phyloP scores from a whole-genome alignment of 164 flowering plant species.

The Magnolia sinica region DNA sequence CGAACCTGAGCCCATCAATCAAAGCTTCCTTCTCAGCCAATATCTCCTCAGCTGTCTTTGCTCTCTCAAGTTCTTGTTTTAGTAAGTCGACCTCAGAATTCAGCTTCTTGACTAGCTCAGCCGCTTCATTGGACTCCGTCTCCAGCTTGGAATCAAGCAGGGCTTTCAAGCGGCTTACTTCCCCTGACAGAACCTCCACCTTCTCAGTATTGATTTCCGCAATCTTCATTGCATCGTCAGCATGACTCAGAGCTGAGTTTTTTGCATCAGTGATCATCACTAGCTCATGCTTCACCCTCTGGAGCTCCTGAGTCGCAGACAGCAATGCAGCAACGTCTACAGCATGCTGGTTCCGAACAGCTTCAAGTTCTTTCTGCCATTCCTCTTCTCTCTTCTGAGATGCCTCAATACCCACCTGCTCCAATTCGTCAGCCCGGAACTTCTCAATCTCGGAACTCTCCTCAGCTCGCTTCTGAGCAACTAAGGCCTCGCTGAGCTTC shows the following conservation, averaged over 20 bases:
- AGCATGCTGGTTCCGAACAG: slow-evolving; percentile 71
- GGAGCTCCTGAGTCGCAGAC: slow-evolving; percentile 70
- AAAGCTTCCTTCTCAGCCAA: slow-evolving; percentile 19
- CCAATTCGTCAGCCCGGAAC: slow-evolving; percentile 86
- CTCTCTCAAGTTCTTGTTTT: slow-evolving; percentile 35
- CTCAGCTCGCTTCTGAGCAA: slow-evolving; percentile 85
- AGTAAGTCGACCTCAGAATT: slow-evolving; percentile 55
- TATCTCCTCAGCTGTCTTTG: slow-evolving; percentile 18
- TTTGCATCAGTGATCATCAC: slow-evolving; percentile 72
- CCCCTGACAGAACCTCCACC: slow-evolving; percentile 64
- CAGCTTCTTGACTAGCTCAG: slow-evolving; percentile 40
- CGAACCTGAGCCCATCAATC: slow-evolving; percentile 47
- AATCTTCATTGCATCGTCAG: slow-evolving; percentile 85
- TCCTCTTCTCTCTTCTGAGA: slow-evolving; percentile 74
- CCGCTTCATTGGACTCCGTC: slow-evolving; percentile 39
- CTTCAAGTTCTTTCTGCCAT: slow-evolving; percentile 73
- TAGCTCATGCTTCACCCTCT: slow-evolving; percentile 63
- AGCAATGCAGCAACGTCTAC: slow-evolving; percentile 65
- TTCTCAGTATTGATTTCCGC: slow-evolving; percentile 82
- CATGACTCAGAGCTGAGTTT: slow-evolving; percentile 73
- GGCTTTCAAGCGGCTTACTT: slow-evolving; percentile 59
- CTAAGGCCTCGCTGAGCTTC: slow-evolving; percentile 74
- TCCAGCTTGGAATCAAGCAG: slow-evolving; percentile 61
- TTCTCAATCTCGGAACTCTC: slow-evolving; percentile 90
- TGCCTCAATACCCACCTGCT: slow-evolving; percentile 79